Evolutionary conservation across 495 filamentous ascomycete genomes (phyloP), one percentile per base, ranked within the genome.

Genomic region (Neurospora sp.): DNA sequence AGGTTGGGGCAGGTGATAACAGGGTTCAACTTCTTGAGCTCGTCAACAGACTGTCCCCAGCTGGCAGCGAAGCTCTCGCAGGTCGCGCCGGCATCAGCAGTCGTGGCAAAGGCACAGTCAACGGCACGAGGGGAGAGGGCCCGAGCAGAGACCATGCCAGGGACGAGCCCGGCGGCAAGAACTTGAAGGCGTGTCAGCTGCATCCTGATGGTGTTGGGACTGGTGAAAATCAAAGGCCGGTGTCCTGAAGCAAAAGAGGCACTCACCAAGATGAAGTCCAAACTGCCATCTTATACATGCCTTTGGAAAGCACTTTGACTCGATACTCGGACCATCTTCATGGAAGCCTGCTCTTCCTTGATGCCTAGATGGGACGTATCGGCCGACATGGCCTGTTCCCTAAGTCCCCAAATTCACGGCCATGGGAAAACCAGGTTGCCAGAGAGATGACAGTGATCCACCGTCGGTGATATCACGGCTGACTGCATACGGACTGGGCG

Each of bases 21-120:
- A 48, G 77, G 76, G 72, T 80, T 80, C 74, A 78, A 75, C 10
- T 44, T 11, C 65, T 74, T 69, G 39, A 80, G 77, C 39, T 75
- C 59, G 9, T 38, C 39, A 4, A 73, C 70, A 11, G 77, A 74
- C 27, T 79, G 72, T 31, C 78, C 78, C 65, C 77, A 81, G 10
- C 53, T 70, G 39, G 38, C 22, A 7, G 71, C 46, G 68, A 81
- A 75, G 41, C 40, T 37, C 7, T 44, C 41, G 71, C 79, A 81
- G 22, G 73, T 71, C 59, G 78, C 79, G n/a, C 69, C 73, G 37
- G 27, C 70, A n/a, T 42, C 42, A 39, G 74, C 61, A 39, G 70
- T 31, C 61, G 40, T 71, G 46, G 18, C 9, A 46, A 70, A 72
- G 38, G 53, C 39, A 70, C 76, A 77, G 39, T 77, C 48, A 75